Evolutionary conservation across 176 grass and related monocot species (phyloP), one percentile per base, ranked within the genome.

Genomic region (Poa pratensis): DNA sequence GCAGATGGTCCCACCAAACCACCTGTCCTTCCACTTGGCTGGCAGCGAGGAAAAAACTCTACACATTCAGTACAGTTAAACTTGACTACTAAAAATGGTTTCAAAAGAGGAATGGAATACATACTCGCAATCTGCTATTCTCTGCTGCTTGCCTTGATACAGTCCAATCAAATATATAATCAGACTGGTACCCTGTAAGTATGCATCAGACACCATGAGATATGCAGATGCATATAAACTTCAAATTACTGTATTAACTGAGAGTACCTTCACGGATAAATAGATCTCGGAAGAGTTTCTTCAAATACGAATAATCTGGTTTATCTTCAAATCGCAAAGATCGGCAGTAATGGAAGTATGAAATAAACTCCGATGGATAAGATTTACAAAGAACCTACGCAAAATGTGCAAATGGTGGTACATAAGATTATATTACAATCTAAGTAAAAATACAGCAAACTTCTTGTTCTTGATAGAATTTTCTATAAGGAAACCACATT

Each of bases 321-420:
- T 94, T 97, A 89, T 97, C 94, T 94, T 97, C 94, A 83, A 97
- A 97, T 65, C 92, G 86, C 85, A 97, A 86, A 78, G 94, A 97
- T 54, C 94, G 94, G 60, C 94, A 97, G 74, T 97, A 97, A 86
- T 94, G 94, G 85, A 97, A 97, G 82, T 97, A 97, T 10, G 92
- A 92, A 70, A 90, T 73, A 34, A 97, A 97, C 79, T 97, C 94
- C 46, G 90, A 54, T 43, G 94, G 90, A 89, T 92, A 91, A 77
- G 88, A 90, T 89, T 94, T 94, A 86, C 94, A 97, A 7, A 97
- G 86, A 9, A 90, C 88, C 94, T 97, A 79, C 32, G 6, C 50
- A 88, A 80, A 57, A 72, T 54, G 46, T 66, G 75, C 32, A 49
- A 88, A 88, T 62, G 32, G 34, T 43, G 50, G 32, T 80, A 55